A percentile compares a stretch with the other conserved stretches of the same genome.
These are phyloP conservation scores for Fulvia fulva DNA, from an alignment of 2,329 filamentous ascomycete genomes.

Conservation along the genomic window DNA sequence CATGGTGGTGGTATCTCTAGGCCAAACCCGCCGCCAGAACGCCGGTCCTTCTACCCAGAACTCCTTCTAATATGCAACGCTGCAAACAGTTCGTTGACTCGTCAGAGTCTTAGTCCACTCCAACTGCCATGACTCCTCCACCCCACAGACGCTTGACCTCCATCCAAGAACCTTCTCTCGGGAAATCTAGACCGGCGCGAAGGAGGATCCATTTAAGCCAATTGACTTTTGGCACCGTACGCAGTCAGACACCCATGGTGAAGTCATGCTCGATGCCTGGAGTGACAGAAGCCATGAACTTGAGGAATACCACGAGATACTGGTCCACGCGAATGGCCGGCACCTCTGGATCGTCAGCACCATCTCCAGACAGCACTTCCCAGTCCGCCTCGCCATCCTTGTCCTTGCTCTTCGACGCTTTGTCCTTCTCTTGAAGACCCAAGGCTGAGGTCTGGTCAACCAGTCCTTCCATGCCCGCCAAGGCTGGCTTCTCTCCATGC, in stretches of 20 bases:
- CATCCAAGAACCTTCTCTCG: constrained; percentile 29
- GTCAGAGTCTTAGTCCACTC: constrained; percentile 19
- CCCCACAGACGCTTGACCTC: constrained; percentile 29
- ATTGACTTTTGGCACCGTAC: constrained; percentile 13
- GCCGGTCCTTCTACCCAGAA: constrained; percentile 3
- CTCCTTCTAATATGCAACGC: constrained; percentile 3
- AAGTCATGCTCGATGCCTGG: constrained; percentile 97
- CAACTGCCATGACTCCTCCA: constrained; percentile 29
- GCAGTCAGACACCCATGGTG: constrained; percentile 79
- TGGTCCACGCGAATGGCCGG: constrained; percentile 83
- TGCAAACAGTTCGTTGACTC: background rate
- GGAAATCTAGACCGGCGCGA: constrained; percentile 27
- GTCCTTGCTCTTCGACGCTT: constrained; percentile 38
- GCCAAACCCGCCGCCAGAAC: background rate
- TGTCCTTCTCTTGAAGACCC: constrained; percentile 57
- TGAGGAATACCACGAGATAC: constrained; percentile 81
- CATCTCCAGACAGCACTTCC: constrained; percentile 55
- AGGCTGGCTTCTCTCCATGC: constrained; percentile 46
- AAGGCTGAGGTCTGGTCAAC: constrained; percentile 66
- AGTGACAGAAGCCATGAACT: constrained; percentile 73
- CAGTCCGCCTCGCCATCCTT: constrained; percentile 56
- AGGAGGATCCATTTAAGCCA: constrained; percentile 24
- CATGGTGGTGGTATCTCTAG: background rate
- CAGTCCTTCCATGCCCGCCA: constrained; percentile 74
- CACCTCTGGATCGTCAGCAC: constrained; percentile 62